A percentile compares a stretch with the other conserved stretches of the same genome.
These are phyloP conservation scores for Luffa acutangula DNA, from an alignment of 306 rosid species.

Conservation along the genomic window DNA sequence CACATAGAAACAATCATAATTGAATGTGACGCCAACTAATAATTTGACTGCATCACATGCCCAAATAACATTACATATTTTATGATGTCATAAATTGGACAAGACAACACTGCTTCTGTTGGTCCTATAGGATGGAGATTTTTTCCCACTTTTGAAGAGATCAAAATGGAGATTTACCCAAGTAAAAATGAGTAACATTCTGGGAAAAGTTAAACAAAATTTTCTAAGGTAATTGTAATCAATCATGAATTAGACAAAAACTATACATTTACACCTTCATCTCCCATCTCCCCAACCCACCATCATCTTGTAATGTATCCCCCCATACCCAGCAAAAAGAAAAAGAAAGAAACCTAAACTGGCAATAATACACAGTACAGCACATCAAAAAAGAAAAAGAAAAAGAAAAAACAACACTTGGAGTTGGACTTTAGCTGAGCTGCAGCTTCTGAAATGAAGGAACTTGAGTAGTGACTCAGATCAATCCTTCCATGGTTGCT, in stretches of 20 bases:
- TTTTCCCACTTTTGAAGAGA: neutral
- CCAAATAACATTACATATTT: constrained; percentile 6
- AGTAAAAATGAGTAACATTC: neutral
- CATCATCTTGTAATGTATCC: constrained; percentile 7
- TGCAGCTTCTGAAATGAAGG: constrained; percentile 32
- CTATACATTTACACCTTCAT: constrained; percentile 10
- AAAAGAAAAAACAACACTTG: constrained; percentile 12
- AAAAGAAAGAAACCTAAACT: neutral
- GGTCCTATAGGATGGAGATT: neutral
- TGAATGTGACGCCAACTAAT: neutral
- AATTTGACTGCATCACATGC: constrained; percentile 5
- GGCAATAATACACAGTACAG: neutral
- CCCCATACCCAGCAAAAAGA: constrained; percentile 11
- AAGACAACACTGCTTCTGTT: neutral
- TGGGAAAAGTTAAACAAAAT: neutral
- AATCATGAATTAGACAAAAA: constrained; percentile 8
- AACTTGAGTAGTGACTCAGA: constrained; percentile 8
- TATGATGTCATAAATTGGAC: constrained; percentile 3
- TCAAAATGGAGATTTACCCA: neutral
- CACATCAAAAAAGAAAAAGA: neutral
- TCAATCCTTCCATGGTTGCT: constrained; percentile 17
- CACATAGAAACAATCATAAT: neutral
- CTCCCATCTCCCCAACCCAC: constrained; percentile 10
- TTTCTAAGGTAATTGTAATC: constrained; percentile 2
- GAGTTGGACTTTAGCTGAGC: constrained; percentile 18